Base-by-base conservation (phyloP, 768 basidiomycete species). In the Trametes maxima region DNA sequence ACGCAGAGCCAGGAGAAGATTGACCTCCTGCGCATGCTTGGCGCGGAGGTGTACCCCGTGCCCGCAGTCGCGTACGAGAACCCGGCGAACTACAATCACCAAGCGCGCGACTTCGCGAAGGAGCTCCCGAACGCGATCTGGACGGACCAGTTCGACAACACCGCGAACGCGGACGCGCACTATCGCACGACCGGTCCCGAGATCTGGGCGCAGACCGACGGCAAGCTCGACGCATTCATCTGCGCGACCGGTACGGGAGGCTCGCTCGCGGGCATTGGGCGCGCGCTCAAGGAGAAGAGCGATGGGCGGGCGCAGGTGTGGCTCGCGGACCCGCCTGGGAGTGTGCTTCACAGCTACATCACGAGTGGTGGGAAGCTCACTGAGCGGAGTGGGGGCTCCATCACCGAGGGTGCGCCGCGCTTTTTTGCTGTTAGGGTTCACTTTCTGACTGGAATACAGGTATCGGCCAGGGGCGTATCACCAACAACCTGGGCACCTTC, bases 61-160 rank as follows among this genome's bases (percentile, higher is more conserved):
- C 94, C 97, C 17, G 95, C 96, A 2, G 97, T 99, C 35, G 87
- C 97, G 12, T 98, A 91, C 72, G 95, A 98, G 69, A 88, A 99
- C 74, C 94, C 95, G 5, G 74, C 81, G 62, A 98, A 99, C 78
- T 99, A 98, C 80, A 99, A 99, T 74, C 97, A 98, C 77, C 94
- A 95, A 76, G 97, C 97, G 25, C 87, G 88, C 47, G 91, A 94
- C 65, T 91, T 87, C 63, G 96, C 97, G 37, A 82, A 83, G 42
- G 76, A 78, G 16, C 73, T 88, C 22, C 77, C 80, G 1, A 97
- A 97, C 71, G 88, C 94, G 11, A 84, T 98, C 58, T 98, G 97
- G 96, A 98, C 94, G 8, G 84, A 99, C 78, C 97, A 99, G 75
- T 98, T 99, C 70, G 96, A 98, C 77, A 98, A 98, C 76, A 86